phyloP scores from a whole-genome alignment of 495 filamentous ascomycete species.

The Hyphodiscus hymeniophilus region DNA sequence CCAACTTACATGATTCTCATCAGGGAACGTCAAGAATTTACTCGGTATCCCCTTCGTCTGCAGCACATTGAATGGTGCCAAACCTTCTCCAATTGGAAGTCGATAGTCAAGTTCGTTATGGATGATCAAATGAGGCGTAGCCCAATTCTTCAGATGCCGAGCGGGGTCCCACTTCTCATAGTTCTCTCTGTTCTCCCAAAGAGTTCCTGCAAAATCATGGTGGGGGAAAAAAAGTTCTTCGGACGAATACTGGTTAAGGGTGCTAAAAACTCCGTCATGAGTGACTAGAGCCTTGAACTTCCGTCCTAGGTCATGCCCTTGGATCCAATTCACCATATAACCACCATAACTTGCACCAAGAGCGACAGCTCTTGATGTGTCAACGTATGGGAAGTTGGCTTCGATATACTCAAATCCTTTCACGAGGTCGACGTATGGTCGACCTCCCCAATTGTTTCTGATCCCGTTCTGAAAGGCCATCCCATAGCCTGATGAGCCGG shows the following conservation, averaged over 20 bases:
- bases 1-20: constrained; percentile 55
- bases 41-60: constrained; percentile 67
- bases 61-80: constrained; percentile 82
- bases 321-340: constrained; percentile 79
- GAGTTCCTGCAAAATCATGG: constrained; percentile 71
- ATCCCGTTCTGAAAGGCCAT: constrained; percentile 74
- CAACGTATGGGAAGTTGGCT: constrained; percentile 63
- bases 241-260: constrained; percentile 59
- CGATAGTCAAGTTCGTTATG: constrained; percentile 91
- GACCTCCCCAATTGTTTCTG: constrained; percentile 66
- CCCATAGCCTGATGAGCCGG: constrained; percentile 79
- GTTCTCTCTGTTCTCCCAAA: constrained; percentile 63
- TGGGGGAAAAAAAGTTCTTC: constrained; percentile 89
- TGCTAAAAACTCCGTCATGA: constrained; percentile 86
- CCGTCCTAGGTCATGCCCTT: constrained; percentile 58
- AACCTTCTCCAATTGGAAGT: constrained; percentile 71
- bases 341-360: constrained; percentile 83
- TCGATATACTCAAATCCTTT: constrained; percentile 72
- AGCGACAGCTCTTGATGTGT: constrained; percentile 69
- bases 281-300: constrained; percentile 86
- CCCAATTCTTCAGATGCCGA: constrained; percentile 56
- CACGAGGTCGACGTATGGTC: constrained; percentile 73
- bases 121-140: constrained; percentile 69
- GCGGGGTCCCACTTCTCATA: constrained; percentile 85
- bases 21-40: constrained; percentile 73